Evolutionary conservation across 257 asterid species (phyloP).

Genomic region (Petunia axillaris): DNA sequence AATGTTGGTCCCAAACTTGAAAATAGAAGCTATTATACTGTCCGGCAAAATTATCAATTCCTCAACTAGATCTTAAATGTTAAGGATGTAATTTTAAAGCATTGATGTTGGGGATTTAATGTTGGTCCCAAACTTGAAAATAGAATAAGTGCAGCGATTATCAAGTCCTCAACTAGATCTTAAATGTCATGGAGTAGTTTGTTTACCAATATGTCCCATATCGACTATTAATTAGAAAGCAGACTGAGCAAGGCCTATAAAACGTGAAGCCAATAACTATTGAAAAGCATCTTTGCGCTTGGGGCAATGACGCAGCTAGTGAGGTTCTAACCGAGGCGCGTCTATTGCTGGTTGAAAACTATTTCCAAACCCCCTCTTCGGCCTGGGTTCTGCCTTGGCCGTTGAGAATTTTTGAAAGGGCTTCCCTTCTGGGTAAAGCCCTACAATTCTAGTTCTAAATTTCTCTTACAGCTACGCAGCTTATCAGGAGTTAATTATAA

Average conservation of each 20-base stretch:
- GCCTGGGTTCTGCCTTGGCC: neutral
- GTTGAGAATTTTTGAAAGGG: conserved; percentile 17
- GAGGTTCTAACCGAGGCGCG: conserved; percentile 29
- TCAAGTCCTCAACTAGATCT: no score
- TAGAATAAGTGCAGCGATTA: no score
- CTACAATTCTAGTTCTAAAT: neutral
- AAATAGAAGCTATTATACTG: no score
- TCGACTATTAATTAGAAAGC: neutral
- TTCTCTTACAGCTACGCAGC: neutral
- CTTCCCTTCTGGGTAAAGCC: neutral
- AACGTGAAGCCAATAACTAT: accelerated
- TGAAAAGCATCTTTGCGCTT: neutral
- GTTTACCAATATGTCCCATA: neutral
- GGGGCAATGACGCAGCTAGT: conserved; percentile 29
- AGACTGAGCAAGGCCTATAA: neutral
- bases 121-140: no score
- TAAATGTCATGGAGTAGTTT: no score
- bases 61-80: no score
- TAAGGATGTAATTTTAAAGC: no score
- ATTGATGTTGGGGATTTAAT: no score
- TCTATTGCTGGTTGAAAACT: conserved; percentile 28
- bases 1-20: no score
- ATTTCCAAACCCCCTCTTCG: conserved; percentile 27
- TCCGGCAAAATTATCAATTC: no score
- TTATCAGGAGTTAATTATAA: no score